Base-by-base conservation (phyloP, 495 filamentous ascomycete genomes). In the Extremus antarcticus region DNA sequence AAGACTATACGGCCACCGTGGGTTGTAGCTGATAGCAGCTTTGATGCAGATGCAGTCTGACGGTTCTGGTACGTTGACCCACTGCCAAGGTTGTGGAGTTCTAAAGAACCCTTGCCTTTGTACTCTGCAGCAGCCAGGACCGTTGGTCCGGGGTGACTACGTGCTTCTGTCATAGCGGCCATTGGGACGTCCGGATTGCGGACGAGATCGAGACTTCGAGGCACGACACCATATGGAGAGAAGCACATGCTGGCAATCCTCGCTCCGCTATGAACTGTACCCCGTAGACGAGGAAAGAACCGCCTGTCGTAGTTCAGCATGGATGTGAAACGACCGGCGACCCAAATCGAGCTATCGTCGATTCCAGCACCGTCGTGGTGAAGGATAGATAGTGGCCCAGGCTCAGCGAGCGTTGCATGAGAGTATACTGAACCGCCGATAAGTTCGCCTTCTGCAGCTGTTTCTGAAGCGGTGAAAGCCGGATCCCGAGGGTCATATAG, bases 81-180 rank as follows among this genome's bases (percentile, higher is more conserved):
- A 0, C 53, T 45, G 67, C 70, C 56, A 10, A 92, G 69, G 47
- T 80, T 80, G 67, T 95, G 95, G n/a, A 94, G 71, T 64, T 97
- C 91, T 10, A 97, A 73, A 0, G 87, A 90, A 4, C 91, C 91
- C 63, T 90, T 85, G 19, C 87, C 88, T 55, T 94, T 94, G 70
- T 97, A 97, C 66, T 94, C 89, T n/a, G 90, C 91, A 54, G 85
- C 87, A 17, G 90, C 89, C 32, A 91, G 79, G 40, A 97, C 70
- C 3, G 80, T 85, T 50, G 80, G 73, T 1, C 77, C 75, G 9
- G 71, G 71, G 7, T 61, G 56, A 32, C 43, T 69, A 59, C 82
- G 82, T 39, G 74, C 73, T 46, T 70, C 71, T 15, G 63, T 65
- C 1, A 82, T 66, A 51, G 77, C 72, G 23, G 78, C 73, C 53